Evolutionary conservation across 2,329 filamentous ascomycete species (phyloP).

Genomic region (Exophiala viscosa): DNA sequence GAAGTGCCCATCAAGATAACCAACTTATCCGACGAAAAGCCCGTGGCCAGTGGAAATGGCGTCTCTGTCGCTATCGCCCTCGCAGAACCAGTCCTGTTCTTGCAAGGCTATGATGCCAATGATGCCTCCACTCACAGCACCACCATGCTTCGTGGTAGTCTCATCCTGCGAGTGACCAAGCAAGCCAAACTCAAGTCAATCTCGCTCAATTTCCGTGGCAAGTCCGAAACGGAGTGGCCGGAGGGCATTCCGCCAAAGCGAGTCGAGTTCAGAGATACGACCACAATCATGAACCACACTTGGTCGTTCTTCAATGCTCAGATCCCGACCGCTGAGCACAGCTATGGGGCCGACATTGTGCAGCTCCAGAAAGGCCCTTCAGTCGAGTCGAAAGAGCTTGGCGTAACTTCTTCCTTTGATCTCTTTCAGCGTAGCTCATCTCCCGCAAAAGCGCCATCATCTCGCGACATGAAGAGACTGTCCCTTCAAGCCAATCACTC

Average conservation of each 20-base stretch:
- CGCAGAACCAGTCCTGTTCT: conserved; percentile 47
- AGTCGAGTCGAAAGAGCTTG: conserved; percentile 32
- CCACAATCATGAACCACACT: conserved; percentile 80
- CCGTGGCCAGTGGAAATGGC: conserved; percentile 48
- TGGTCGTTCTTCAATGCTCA: conserved; percentile 84
- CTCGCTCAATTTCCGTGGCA: conserved; percentile 78
- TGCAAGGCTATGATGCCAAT: conserved; percentile 48
- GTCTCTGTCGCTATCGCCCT: conserved; percentile 46
- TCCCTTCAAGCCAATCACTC: conserved; percentile 78
- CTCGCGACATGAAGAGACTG: conserved; percentile 60
- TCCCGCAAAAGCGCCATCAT: conserved; percentile 38
- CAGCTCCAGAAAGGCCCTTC: conserved; percentile 48
- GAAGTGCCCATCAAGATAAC: conserved; percentile 34
- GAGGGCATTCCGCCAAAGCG: conserved; percentile 90
- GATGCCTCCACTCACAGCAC: conserved; percentile 61
- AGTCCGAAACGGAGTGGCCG: conserved; percentile 89
- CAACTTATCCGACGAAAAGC: conserved; percentile 43
- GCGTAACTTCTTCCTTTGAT: conserved; percentile 38
- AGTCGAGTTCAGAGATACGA: conserved; percentile 75
- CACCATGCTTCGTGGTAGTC: conserved; percentile 77
- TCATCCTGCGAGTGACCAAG: conserved; percentile 80
- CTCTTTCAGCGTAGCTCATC: conserved; percentile 42
- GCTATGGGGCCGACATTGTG: conserved; percentile 61
- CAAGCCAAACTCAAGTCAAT: conserved; percentile 90
- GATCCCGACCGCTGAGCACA: conserved; percentile 56